Percentiles rank a stretch among this genome's conserved stretches.
These are phyloP conservation scores for Acanthamoeba royreba DNA, from an alignment of 208 protist species.

Conservation along the genomic window DNA sequence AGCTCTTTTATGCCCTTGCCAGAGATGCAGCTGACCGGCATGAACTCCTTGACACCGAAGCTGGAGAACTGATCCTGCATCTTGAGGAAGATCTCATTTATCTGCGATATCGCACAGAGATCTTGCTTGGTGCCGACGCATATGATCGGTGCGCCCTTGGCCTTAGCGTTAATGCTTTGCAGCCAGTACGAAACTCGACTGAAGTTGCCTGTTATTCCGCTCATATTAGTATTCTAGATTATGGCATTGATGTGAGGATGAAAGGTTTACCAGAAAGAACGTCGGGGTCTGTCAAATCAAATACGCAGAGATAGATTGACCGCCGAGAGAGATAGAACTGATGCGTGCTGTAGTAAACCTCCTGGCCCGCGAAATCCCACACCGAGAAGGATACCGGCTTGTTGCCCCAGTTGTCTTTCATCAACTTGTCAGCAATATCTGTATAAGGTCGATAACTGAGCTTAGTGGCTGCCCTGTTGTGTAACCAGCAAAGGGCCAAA, in stretches of 20 bases:
- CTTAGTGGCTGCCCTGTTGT: not conserved
- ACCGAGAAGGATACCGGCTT: constrained; percentile 20
- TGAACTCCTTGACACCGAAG: constrained; percentile 35
- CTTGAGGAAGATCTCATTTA: constrained; percentile 42
- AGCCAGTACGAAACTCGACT: constrained; percentile 7
- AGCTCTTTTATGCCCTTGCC: constrained; percentile 27
- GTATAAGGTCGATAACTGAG: not conserved
- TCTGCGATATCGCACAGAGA: not conserved
- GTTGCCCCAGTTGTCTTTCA: constrained; percentile 46
- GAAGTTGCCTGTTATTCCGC: not conserved
- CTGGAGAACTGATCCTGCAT: constrained; percentile 30
- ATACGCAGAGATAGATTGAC: constrained; percentile 31
- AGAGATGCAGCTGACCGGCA: constrained; percentile 7
- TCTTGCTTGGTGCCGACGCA: constrained; percentile 2
- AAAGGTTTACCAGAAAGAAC: constrained; percentile 4
- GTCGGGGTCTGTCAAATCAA: constrained; percentile 53
- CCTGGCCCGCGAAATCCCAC: constrained; percentile 49
- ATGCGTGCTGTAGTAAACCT: constrained; percentile 48
- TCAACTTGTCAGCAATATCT: not conserved
- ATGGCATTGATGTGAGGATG: not conserved
- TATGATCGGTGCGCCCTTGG: constrained; percentile 30
- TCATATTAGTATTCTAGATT: not conserved
- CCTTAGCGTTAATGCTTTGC: constrained; percentile 41
- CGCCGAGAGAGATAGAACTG: constrained; percentile 35
- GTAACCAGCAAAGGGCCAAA: not conserved